phyloP scores from a whole-genome alignment of 2,329 filamentous ascomycete species.

The Talaromyces marneffei region DNA sequence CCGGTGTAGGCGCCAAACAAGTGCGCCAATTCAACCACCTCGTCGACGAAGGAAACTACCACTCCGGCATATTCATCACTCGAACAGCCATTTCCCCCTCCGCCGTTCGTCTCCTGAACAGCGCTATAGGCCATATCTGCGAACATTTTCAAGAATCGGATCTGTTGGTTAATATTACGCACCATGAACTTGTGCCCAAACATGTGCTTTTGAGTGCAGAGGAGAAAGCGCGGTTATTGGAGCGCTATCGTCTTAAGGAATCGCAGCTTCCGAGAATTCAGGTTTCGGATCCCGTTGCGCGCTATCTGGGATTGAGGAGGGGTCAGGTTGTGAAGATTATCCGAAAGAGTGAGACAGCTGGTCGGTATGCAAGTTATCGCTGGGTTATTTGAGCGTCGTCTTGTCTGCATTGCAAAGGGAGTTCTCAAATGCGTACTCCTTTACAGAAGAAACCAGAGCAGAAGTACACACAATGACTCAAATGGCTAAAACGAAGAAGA shows the following conservation, averaged over 20 bases:
- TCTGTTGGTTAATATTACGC: constrained; percentile 93
- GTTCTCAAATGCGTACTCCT: background rate
- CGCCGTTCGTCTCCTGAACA: constrained; percentile 78
- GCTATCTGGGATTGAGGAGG: constrained; percentile 82
- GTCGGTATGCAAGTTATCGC: constrained; percentile 92
- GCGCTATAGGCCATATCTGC: constrained; percentile 71
- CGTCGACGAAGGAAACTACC: constrained; percentile 72
- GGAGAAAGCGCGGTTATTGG: constrained; percentile 79
- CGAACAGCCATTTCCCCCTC: constrained; percentile 75
- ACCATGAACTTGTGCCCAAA: constrained; percentile 91
- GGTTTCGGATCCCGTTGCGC: constrained; percentile 83
- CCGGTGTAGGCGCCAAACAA: constrained; percentile 77
- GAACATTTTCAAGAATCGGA: constrained; percentile 97
- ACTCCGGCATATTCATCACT: constrained; percentile 86
- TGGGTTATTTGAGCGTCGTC: constrained; percentile 48
- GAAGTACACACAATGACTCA: no score
- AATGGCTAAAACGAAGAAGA: background rate
- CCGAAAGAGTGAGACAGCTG: constrained; percentile 87
- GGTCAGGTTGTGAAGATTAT: constrained; percentile 99
- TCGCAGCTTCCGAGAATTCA: constrained; percentile 92
- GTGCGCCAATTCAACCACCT: constrained; percentile 84
- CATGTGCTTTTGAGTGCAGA: constrained; percentile 85
- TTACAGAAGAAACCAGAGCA: background rate
- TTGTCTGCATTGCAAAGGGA: background rate
- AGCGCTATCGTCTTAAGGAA: constrained; percentile 93